Evolutionary conservation across 208 protist genomes (phyloP).

Genomic region (Herpetomonas muscarum): DNA sequence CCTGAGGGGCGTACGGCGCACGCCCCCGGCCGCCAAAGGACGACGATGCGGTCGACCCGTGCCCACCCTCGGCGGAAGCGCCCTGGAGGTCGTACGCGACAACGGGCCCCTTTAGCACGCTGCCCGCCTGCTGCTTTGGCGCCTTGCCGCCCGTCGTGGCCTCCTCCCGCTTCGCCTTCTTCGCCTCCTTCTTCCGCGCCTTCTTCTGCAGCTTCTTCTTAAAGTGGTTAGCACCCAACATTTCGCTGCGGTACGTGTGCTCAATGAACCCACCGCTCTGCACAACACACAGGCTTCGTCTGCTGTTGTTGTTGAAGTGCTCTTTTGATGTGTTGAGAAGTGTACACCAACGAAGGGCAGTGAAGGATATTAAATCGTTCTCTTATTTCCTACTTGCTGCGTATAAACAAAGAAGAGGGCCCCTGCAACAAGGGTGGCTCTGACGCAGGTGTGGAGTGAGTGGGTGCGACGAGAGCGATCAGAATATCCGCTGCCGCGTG

Average conservation of each 20-base stretch:
- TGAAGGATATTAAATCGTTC: no score
- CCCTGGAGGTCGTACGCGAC: constrained; percentile 42
- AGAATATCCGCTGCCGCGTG: no score
- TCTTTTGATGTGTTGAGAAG: no score
- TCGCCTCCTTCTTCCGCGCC: constrained; percentile 48
- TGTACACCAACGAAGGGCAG: no score
- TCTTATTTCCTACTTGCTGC: no score
- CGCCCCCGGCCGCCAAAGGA: no score
- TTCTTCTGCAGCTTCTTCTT: constrained; percentile 71
- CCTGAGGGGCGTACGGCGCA: not conserved
- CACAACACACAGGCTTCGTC: not conserved
- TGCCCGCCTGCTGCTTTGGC: constrained; percentile 26
- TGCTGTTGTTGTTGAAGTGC: not conserved
- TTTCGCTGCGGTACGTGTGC: no score
- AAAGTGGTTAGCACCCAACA: constrained; percentile 64
- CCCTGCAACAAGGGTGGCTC: no score
- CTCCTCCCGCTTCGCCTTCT: constrained; percentile 19
- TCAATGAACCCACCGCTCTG: not conserved
- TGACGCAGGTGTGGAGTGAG: no score
- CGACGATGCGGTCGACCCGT: not conserved
- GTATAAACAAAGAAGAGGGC: no score
- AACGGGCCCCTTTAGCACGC: constrained; percentile 72
- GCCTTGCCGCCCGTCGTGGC: constrained; percentile 12
- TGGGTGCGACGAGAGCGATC: no score
- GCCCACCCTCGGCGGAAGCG: not conserved